phyloP scores from a whole-genome alignment of 148 eudicot species.

The Camellia sinensis region DNA sequence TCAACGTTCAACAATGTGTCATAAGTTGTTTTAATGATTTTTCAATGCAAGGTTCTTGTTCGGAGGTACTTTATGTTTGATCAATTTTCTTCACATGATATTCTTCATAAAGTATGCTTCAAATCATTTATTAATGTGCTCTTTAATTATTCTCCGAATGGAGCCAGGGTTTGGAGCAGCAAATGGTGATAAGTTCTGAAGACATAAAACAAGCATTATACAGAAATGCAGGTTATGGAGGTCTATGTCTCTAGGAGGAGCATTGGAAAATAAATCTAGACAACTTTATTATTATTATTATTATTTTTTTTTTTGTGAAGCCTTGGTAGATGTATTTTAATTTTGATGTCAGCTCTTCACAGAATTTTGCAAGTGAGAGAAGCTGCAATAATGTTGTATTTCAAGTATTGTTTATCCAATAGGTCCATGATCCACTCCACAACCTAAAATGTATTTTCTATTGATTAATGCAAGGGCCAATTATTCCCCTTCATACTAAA shows the following conservation, averaged over 20 bases:
- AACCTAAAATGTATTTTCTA: background rate
- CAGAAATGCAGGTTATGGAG: conserved; percentile 49
- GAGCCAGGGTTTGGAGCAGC: conserved; percentile 31
- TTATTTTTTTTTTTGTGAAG: background rate
- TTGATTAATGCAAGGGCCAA: background rate
- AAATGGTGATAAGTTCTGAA: conserved; percentile 26
- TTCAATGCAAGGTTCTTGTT: conserved; percentile 45
- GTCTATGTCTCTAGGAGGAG: conserved; percentile 33
- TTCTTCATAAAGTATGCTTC: background rate
- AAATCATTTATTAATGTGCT: background rate
- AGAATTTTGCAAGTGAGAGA: background rate
- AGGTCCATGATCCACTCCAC: background rate
- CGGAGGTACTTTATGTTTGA: conserved; percentile 30
- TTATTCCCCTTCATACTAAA: background rate
- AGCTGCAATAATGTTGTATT: background rate
- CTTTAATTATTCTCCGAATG: background rate
- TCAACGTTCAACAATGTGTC: conserved; percentile 47
- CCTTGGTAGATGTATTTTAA: background rate
- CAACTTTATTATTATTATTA: too few relatives aligned
- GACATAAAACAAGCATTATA: conserved; percentile 41
- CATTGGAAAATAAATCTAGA: background rate
- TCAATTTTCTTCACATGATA: background rate
- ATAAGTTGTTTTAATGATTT: conserved; percentile 47
- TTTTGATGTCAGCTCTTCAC: background rate
- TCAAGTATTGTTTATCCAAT: background rate